A percentile compares a stretch with the other conserved stretches of the same genome.
phyloP scores from a whole-genome alignment of 2,329 filamentous ascomycete genomes.

The Ambrosiella cleistominuta region DNA sequence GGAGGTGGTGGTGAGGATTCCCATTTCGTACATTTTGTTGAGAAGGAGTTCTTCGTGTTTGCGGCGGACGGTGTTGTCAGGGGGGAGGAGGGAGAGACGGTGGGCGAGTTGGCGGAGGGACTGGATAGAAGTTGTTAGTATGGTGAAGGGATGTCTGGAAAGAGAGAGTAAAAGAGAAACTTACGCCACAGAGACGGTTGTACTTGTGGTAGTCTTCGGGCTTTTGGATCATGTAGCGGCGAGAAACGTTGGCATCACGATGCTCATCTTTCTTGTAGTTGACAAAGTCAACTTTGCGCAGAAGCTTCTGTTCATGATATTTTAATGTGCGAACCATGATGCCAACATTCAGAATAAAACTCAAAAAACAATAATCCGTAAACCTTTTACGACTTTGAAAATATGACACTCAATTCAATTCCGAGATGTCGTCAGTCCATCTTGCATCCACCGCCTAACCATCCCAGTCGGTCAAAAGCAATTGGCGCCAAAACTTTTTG shows the following conservation, averaged over 20 bases:
- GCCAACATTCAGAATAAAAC: slow-evolving; percentile 9
- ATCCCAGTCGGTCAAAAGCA: neutral
- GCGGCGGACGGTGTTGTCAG: slow-evolving; percentile 56
- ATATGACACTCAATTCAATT: neutral
- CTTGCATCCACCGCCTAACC: neutral
- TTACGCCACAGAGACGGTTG: slow-evolving; percentile 49
- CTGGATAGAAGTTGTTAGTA: slow-evolving; percentile 22
- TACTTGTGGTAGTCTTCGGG: slow-evolving; percentile 64
- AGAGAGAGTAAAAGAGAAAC: slow-evolving; percentile 20
- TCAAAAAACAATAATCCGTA: neutral
- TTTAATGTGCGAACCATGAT: slow-evolving; percentile 91
- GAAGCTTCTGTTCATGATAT: slow-evolving; percentile 89
- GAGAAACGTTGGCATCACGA: slow-evolving; percentile 60
- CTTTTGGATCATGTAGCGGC: slow-evolving; percentile 83
- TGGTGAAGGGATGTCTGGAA: slow-evolving; percentile 13
- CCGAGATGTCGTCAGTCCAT: neutral
- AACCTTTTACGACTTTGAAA: neutral
- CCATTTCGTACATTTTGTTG: slow-evolving; percentile 86
- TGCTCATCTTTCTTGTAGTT: slow-evolving; percentile 85
- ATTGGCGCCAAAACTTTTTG: slow-evolving; percentile 11
- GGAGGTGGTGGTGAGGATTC: slow-evolving; percentile 57
- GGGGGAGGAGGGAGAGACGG: slow-evolving; percentile 65
- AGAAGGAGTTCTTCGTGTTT: slow-evolving; percentile 78
- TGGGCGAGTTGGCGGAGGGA: slow-evolving; percentile 83
- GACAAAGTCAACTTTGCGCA: slow-evolving; percentile 85